These are phyloP conservation scores for Prunus kanzakura DNA, from an alignment of 306 rosid genomes.

Conservation along the genomic window DNA sequence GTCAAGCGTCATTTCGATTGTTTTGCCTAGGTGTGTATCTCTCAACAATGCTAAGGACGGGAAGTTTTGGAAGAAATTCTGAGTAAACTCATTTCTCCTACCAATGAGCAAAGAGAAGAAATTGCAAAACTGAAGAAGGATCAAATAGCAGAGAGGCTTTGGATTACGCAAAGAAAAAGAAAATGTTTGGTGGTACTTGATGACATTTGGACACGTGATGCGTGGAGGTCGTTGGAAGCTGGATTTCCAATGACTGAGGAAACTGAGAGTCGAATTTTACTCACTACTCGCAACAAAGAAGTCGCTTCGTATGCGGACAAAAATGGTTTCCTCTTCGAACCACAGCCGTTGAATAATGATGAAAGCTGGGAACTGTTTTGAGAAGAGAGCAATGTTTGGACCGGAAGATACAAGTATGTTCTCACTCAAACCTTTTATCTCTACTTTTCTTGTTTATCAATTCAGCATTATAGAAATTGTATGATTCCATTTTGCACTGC, in stretches of 20 bases:
- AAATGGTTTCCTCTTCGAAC: slow-evolving; percentile 3
- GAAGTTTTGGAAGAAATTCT: not conserved
- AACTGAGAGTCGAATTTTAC: not conserved
- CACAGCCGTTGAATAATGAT: not conserved
- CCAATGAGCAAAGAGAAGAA: slow-evolving; percentile 13
- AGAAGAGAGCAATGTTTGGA: not conserved
- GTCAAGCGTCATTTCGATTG: slow-evolving; percentile 2
- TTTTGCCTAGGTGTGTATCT: slow-evolving; percentile 10
- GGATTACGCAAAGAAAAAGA: not conserved
- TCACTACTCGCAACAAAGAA: slow-evolving; percentile 25
- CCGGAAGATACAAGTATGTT: not conserved
- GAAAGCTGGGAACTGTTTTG: slow-evolving; percentile 23
- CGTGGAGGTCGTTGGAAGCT: not conserved
- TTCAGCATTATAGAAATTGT: too few species aligned
- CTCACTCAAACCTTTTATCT: not conserved
- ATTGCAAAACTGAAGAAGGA: not conserved
- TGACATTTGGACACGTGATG: slow-evolving; percentile 7
- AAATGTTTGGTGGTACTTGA: slow-evolving; percentile 18
- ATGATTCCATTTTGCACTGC: too few species aligned
- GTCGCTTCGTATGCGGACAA: not conserved
- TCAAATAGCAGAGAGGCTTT: slow-evolving; percentile 1
- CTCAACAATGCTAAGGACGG: not conserved
- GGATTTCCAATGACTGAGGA: not conserved
- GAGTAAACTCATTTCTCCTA: not conserved
- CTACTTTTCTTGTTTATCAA: not conserved